Evolutionary conservation across 495 filamentous ascomycete species (phyloP).

Genomic region (Xylaria palmicola): DNA sequence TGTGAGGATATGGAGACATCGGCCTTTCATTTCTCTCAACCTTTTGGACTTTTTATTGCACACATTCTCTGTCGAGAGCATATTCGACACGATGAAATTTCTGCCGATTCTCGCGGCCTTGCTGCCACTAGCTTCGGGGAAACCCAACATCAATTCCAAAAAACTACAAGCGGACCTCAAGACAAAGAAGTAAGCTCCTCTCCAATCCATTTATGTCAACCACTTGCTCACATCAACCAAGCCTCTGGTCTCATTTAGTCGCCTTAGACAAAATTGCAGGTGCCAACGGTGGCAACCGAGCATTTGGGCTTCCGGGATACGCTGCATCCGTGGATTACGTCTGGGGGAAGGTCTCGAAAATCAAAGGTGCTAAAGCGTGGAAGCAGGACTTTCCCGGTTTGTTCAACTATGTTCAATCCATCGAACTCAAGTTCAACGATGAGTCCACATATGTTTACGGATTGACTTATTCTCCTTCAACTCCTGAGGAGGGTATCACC

Average conservation of each 20-base stretch:
- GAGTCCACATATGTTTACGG: conserved; percentile 38
- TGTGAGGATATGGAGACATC: neutral
- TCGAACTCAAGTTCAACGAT: conserved; percentile 34
- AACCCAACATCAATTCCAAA: neutral
- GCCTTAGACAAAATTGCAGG: conserved; percentile 41
- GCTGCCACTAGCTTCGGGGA: neutral
- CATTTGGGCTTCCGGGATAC: conserved; percentile 50
- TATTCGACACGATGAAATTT: neutral
- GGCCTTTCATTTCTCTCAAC: neutral
- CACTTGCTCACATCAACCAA: neutral
- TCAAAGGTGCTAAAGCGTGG: conserved; percentile 28
- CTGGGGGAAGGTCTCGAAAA: conserved; percentile 26
- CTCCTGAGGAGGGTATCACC: conserved; percentile 37
- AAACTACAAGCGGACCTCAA: neutral
- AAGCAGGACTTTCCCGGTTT: conserved; percentile 43
- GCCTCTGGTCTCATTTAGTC: conserved; percentile 5
- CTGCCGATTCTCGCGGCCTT: neutral
- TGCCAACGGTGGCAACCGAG: conserved; percentile 45
- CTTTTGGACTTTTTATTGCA: neutral
- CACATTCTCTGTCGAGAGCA: neutral
- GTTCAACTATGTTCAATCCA: conserved; percentile 38
- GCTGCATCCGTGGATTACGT: conserved; percentile 45
- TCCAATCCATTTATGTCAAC: neutral
- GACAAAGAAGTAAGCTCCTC: neutral
- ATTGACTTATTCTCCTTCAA: conserved; percentile 44